Base-by-base conservation (phyloP, 2,329 filamentous ascomycete genomes). In the Chaetomiaceae sp. region DNA sequence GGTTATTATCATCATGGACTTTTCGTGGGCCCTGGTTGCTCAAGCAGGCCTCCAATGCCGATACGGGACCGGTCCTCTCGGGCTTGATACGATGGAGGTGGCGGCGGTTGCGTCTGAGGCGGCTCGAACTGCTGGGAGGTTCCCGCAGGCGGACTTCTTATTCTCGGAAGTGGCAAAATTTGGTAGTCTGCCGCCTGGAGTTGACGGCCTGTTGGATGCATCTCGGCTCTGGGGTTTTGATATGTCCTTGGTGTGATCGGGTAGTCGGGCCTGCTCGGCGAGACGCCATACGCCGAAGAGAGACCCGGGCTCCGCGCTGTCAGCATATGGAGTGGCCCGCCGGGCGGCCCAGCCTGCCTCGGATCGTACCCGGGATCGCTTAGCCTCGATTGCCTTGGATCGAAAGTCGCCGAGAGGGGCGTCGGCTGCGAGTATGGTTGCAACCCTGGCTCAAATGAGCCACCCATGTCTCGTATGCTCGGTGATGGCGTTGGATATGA, bases 11-110 rank as follows among this genome's bases (percentile, higher is more conserved):
- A 7, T 51, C 48, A 54, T n/a, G 55, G 44, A 32, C 53, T 51
- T 33, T 51, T 58, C 20, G 51, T 41, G n/a, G 65, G 72, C 60
- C 76, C 76, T 21, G 78, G 75, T 66, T 75, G 80, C 59, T 82
- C 82, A 62, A 87, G 80, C 62, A 82, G 72, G 2, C 81, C 81
- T 10, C 76, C 79, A 56, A 85, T 85, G 61, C 82, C 80, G 44
- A 85, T 76, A 14, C 82, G 75, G 16, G 73, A 68, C 25, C 79
- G 74, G 51, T 81, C 79, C 52, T 79, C 77, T 38, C 75, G 72
- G 50, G 41, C 9, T 4, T 61, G 61, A 30, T 61, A 58, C 29
- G 55, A 30, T 6, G 32, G 25, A 5, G 23, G 25, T 33, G 37
- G 49, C 9, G 25, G n/a, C n/a, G 13, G 46, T 11, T 38, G 44